Conservation (phyloP, 495 filamentous ascomycete species). For the Aspergillus avenaceus region DNA sequence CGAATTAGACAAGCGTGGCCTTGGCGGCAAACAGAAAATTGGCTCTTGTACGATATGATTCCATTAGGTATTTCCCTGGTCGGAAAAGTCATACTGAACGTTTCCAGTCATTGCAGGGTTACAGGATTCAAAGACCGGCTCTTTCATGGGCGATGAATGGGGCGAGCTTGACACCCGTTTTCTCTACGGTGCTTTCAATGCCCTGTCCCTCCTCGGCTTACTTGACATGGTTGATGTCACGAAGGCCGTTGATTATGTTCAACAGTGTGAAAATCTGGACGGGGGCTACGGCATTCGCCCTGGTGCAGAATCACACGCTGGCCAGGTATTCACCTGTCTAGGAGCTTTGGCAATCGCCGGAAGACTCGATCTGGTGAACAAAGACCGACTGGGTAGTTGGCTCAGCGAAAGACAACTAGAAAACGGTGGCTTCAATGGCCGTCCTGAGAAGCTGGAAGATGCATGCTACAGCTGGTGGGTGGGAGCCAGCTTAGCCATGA, state of each 20-base stretch:
- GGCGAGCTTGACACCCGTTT: constrained; percentile 95
- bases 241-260: constrained; percentile 73
- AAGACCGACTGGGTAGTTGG: constrained; percentile 79
- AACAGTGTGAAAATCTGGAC: constrained; percentile 83
- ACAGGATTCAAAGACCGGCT: constrained; percentile 76
- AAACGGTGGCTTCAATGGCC: constrained; percentile 84
- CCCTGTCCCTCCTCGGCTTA: constrained; percentile 73
- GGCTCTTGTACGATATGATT: constrained; percentile 57
- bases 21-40: constrained; percentile 64
- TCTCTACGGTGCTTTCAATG: constrained; percentile 82
- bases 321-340: constrained; percentile 94
- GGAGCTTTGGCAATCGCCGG: constrained; percentile 80
- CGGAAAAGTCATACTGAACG: constrained; percentile 16
- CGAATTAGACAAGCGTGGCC: constrained; percentile 65
- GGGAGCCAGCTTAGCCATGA: constrained; percentile 80
- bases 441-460: constrained; percentile 94
- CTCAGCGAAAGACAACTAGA: constrained; percentile 87
- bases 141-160: constrained; percentile 92
- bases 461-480: constrained; percentile 99
- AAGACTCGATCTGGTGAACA: constrained; percentile 77
- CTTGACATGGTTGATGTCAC: constrained; percentile 68
- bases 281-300: constrained; percentile 87
- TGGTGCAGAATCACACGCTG: constrained; percentile 86
- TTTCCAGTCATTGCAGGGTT: constrained; percentile 70
- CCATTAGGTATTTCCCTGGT: neutral